These are phyloP conservation scores for Neolentinus lepideus DNA, from an alignment of 1,284 basidiomycete species.

Conservation along the genomic window DNA sequence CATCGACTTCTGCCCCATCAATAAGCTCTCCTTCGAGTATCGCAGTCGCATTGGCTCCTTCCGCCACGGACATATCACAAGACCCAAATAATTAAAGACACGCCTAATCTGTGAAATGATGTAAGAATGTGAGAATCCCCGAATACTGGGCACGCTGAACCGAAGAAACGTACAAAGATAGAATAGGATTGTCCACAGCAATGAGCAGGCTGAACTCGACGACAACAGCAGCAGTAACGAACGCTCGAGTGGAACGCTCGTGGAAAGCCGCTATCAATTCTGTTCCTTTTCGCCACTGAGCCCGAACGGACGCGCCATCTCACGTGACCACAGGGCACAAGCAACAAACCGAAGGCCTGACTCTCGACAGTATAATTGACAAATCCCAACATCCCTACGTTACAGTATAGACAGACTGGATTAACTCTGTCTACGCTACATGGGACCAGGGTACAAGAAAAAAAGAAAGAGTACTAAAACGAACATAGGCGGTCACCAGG, in stretches of 20 bases:
- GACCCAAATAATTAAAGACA: background rate
- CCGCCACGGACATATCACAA: constrained; percentile 1
- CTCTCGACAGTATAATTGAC: background rate
- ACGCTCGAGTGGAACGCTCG: background rate
- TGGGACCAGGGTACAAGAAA: background rate
- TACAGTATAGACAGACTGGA: background rate
- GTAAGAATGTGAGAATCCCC: background rate
- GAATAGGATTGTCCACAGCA: background rate
- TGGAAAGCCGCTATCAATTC: background rate
- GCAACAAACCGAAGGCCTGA: too few species aligned
- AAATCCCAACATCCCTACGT: background rate
- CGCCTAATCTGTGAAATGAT: background rate
- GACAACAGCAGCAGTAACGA: background rate
- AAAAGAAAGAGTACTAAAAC: background rate
- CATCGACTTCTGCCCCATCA: background rate
- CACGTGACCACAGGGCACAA: background rate
- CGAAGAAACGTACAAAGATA: background rate
- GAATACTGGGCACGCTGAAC: background rate
- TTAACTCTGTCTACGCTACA: background rate
- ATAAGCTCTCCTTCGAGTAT: background rate
- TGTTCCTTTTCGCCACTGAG: background rate
- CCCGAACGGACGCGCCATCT: background rate
- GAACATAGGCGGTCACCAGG: background rate
- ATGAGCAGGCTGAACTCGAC: too few species aligned
- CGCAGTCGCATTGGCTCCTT: background rate